A percentile compares a stretch with the other conserved stretches of the same genome.
Evolutionary conservation across 768 basidiomycete genomes (phyloP).

Genomic region (Leccinum boreale): DNA sequence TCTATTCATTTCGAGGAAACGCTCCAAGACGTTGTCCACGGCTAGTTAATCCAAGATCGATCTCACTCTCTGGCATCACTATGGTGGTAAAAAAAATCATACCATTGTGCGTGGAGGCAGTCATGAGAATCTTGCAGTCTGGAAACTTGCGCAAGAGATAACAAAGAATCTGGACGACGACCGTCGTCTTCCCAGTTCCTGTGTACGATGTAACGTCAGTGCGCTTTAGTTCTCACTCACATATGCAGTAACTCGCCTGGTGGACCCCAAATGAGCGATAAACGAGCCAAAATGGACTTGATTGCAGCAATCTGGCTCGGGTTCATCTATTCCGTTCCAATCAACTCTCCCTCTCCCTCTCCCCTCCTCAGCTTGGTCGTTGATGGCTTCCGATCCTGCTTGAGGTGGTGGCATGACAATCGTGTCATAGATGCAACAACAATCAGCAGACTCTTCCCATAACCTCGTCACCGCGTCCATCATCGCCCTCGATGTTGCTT

Average conservation of each 20-base stretch:
- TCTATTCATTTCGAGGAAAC: slow-evolving; percentile 51
- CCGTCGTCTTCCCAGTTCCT: slow-evolving; percentile 74
- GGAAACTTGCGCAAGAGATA: slow-evolving; percentile 34
- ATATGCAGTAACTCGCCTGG: slow-evolving; percentile 40
- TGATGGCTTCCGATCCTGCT: slow-evolving; percentile 18
- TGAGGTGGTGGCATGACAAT: slow-evolving; percentile 34
- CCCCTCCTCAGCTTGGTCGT: not conserved
- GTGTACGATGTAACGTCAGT: not conserved
- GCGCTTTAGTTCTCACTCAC: not conserved
- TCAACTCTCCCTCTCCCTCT: slow-evolving; percentile 5
- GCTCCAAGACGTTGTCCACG: slow-evolving; percentile 67
- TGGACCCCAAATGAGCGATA: slow-evolving; percentile 68
- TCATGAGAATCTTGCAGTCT: slow-evolving; percentile 57
- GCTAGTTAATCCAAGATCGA: slow-evolving; percentile 36
- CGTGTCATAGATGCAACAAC: slow-evolving; percentile 48
- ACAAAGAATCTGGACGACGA: slow-evolving; percentile 58
- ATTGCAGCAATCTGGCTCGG: slow-evolving; percentile 54
- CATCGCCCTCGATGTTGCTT: slow-evolving; percentile 64
- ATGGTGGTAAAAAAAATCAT: not conserved
- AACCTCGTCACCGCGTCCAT: slow-evolving; percentile 57
- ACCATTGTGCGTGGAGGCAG: slow-evolving; percentile 72
- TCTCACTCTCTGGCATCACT: not conserved
- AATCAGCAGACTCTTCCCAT: slow-evolving; percentile 38
- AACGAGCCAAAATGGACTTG: slow-evolving; percentile 37
- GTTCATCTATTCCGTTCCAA: slow-evolving; percentile 38